Evolutionary conservation across 306 rosid species (phyloP).

Genomic region (Fagus sylvatica): DNA sequence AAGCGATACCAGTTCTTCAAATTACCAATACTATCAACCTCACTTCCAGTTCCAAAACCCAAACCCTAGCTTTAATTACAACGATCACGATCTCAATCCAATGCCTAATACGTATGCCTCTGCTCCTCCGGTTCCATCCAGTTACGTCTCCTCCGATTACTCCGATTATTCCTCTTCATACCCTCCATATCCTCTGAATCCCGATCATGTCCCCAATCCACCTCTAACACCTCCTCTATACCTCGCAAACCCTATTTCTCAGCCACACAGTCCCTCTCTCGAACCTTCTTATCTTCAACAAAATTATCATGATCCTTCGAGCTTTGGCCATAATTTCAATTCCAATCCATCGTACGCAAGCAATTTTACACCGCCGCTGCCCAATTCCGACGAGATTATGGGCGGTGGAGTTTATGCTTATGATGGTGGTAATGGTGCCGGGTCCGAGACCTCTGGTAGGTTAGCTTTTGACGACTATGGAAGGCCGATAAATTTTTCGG

Average conservation of each 20-base stretch:
- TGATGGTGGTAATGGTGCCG: slow-evolving; percentile 72
- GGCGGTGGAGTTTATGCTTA: slow-evolving; percentile 79
- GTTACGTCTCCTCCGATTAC: slow-evolving; percentile 53
- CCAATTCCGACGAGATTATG: slow-evolving; percentile 54
- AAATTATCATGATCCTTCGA: no score
- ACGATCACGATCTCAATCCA: slow-evolving; percentile 41
- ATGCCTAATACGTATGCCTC: slow-evolving; percentile 65
- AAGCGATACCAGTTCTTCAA: slow-evolving; percentile 69
- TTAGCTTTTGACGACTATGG: slow-evolving; percentile 80
- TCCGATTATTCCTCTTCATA: slow-evolving; percentile 34
- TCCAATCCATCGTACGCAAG: slow-evolving; percentile 40
- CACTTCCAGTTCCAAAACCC: slow-evolving; percentile 48
- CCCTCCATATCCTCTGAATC: slow-evolving; percentile 55
- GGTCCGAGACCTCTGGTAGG: slow-evolving; percentile 65
- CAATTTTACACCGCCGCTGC: slow-evolving; percentile 45
- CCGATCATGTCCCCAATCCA: slow-evolving; percentile 53
- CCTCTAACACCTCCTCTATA: slow-evolving; percentile 62
- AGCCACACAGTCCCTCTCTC: no score
- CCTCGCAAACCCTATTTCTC: slow-evolving; percentile 38
- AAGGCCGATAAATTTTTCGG: slow-evolving; percentile 61
- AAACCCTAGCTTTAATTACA: slow-evolving; percentile 25
- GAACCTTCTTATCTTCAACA: no score
- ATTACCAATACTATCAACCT: slow-evolving; percentile 46
- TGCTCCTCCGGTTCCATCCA: slow-evolving; percentile 72
- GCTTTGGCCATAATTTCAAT: slow-evolving; percentile 11